Evolutionary conservation across 1,284 basidiomycete genomes (phyloP), one percentile per base, ranked within the genome.

Genomic region (Amylostereum chailletii): DNA sequence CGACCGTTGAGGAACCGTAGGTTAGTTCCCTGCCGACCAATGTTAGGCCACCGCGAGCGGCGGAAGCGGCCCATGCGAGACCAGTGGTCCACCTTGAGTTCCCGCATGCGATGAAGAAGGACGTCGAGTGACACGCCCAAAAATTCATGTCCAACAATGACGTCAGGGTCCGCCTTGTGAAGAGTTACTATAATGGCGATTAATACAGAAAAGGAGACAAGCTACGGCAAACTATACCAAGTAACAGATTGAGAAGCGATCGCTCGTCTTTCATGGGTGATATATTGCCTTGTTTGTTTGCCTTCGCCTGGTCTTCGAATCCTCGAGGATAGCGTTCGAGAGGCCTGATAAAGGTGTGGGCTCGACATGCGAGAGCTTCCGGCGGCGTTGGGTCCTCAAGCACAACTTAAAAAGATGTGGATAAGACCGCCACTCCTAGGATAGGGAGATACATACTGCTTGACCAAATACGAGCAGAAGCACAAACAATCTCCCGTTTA

Each of bases 101-200:
- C 91, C 55, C 83, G 81, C 86, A 99, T 89, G 0, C 96, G 85
- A 61, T 91, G 86, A 29, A 99, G 75, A 26, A 99, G 73, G 29
- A 96, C 87, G 59, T 99, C 95, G 32, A 98, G 77, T 3, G 87
- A 86, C 42, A 87, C 87, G n/a, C 91, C 94, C 8, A 92, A 72
- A 65, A 99, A 95, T 52, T 97, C 94, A 62, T 98, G 94, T 0
- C 95, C 94, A 33, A 99, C 77, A 46, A 99, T 83, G 34, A 98
- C 83, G 63, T 99, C 96, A 0, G 96, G 94, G 62, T 99, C 96
- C 30, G 89, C 78, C 60, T 86, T 86, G 62, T 90, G 80, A 34
- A 98, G 78, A 5, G 86, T 82, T 42, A 82, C 93, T 91, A 54
- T 36, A 46, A 26, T 37, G 39, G 30, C 30, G 4, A 11, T 9